phyloP scores from a whole-genome alignment of 208 protist species.

The Strigomonas culicis region DNA sequence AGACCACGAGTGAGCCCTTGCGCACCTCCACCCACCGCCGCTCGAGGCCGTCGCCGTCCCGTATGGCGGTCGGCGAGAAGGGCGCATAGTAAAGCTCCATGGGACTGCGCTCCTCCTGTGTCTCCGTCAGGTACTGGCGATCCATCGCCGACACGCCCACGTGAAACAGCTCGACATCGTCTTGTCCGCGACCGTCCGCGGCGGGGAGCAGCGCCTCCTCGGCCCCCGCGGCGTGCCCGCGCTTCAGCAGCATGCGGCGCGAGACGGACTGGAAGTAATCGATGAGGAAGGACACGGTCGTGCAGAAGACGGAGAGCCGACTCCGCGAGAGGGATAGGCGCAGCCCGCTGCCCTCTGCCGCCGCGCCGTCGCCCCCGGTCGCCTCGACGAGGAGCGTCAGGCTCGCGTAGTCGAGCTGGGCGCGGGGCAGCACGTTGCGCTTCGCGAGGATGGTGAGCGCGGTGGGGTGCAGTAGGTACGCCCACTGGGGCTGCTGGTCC shows the following conservation, averaged over 20 bases:
- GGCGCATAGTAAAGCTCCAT: conserved; percentile 2
- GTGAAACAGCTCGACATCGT: neutral
- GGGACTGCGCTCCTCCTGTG: conserved; percentile 6
- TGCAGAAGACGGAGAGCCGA: conserved; percentile 36
- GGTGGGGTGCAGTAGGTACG: conserved; percentile 9
- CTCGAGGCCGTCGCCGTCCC: neutral
- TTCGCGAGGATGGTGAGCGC: neutral
- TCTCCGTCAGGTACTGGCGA: neutral
- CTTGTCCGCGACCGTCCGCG: neutral
- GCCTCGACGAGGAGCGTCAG: neutral
- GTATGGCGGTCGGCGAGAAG: conserved; percentile 12
- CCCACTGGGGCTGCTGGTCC: conserved; percentile 3
- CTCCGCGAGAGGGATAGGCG: conserved; percentile 15
- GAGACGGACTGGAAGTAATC: conserved; percentile 24
- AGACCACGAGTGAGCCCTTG: conserved; percentile 28
- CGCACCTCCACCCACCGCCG: conserved; percentile 26
- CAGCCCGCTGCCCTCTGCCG: too few relatives aligned
- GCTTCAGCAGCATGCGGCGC: neutral
- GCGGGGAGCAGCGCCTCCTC: neutral
- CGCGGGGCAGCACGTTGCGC: conserved; percentile 26
- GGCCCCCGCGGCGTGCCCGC: neutral
- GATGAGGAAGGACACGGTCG: conserved; percentile 23
- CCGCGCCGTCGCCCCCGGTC: neutral
- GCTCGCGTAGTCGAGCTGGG: conserved; percentile 11
- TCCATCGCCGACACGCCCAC: conserved; percentile 8